Evolutionary conservation across 2,329 filamentous ascomycete genomes (phyloP).

Genomic region (Ploettnerulaceae sp.): DNA sequence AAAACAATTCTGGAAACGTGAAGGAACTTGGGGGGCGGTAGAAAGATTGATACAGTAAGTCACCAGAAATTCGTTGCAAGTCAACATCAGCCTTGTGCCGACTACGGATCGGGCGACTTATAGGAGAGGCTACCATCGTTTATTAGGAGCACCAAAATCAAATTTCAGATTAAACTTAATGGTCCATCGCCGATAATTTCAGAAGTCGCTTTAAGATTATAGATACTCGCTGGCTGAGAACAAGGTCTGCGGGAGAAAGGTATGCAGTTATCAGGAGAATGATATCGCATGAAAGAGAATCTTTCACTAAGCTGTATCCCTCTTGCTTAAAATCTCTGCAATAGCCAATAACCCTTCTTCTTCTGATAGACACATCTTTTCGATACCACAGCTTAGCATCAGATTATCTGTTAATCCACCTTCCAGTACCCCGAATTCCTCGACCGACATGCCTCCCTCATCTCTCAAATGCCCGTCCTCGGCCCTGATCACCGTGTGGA

Average conservation of each 20-base stretch:
- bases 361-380: constrained; percentile 19
- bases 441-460: constrained; percentile 33
- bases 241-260: constrained; percentile 45
- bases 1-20: too few species aligned
- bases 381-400: constrained; percentile 25
- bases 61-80: too few species aligned
- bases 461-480: constrained; percentile 25
- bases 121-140: too few species aligned
- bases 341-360: constrained; percentile 22
- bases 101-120: too few species aligned
- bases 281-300: neutral
- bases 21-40: too few species aligned
- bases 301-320: neutral
- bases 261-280: constrained; percentile 25
- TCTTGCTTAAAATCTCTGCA: constrained; percentile 14
- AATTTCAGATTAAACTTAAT: too few species aligned
- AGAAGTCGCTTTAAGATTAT: too few species aligned
- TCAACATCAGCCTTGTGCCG: too few species aligned
- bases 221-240: constrained; percentile 50
- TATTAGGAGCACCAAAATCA: too few species aligned
- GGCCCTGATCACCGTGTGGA: constrained; percentile 12
- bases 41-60: too few species aligned
- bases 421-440: constrained; percentile 42
- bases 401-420: constrained; percentile 34
- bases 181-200: too few species aligned